These are phyloP conservation scores for Fallopia convolvulus DNA, from an alignment of 148 eudicot species.

Conservation along the genomic window DNA sequence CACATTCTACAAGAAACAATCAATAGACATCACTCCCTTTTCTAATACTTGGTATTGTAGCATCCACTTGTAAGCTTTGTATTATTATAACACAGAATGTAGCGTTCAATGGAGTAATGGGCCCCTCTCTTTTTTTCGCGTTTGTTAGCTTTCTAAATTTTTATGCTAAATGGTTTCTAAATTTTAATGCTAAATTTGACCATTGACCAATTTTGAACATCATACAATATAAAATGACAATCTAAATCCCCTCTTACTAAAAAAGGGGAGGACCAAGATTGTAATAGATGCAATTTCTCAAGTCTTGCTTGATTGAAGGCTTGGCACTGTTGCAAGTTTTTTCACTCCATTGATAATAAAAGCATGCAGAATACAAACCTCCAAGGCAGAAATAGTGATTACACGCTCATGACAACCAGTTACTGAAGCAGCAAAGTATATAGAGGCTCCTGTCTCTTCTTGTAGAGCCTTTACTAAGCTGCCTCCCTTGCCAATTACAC, in stretches of 20 bases:
- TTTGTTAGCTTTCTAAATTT: not conserved
- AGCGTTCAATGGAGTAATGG: not conserved
- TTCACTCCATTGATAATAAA: not conserved
- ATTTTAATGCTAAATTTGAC: not conserved
- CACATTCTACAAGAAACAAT: conserved; percentile 24
- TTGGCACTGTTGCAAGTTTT: not conserved
- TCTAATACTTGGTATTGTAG: not conserved
- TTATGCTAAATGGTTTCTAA: not conserved
- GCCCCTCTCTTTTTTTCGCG: not conserved
- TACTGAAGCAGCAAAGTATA: conserved; percentile 24
- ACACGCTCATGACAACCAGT: conserved; percentile 31
- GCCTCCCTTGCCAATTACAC: conserved; percentile 41
- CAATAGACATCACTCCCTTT: not conserved
- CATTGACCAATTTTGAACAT: not conserved
- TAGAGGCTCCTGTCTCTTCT: conserved; percentile 41
- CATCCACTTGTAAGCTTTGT: not conserved
- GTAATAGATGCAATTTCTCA: too few relatives aligned
- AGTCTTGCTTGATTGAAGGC: too few relatives aligned
- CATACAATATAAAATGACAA: not conserved
- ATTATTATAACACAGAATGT: not conserved
- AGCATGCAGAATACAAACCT: conserved; percentile 24
- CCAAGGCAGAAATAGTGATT: conserved; percentile 33
- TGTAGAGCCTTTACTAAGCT: conserved; percentile 30
- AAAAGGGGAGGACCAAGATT: too few relatives aligned
- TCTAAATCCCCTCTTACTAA: too few relatives aligned